Conservation (phyloP, 2,329 filamentous ascomycete genomes). For the Arthrobotrys musiformis region DNA sequence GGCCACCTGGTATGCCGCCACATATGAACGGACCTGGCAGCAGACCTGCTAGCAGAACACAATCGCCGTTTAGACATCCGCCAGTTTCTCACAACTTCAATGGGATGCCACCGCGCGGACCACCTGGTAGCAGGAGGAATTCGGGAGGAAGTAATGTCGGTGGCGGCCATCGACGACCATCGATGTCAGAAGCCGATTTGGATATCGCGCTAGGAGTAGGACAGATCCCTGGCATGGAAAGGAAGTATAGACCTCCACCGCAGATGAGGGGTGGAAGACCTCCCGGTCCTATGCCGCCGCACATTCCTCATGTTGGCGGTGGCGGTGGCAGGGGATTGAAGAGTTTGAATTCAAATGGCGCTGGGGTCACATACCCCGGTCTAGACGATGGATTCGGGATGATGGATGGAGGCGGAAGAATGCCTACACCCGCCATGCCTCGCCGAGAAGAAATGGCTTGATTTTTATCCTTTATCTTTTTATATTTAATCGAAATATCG, state of each 20-base stretch:
- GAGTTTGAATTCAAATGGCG: not conserved
- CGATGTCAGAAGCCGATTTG: constrained; percentile 47
- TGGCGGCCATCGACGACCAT: constrained; percentile 15
- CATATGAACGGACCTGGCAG: constrained; percentile 19
- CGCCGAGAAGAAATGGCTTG: constrained; percentile 45
- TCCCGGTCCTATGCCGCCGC: constrained; percentile 10
- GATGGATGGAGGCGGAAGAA: constrained; percentile 51
- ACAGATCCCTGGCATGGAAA: constrained; percentile 45
- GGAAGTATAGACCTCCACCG: constrained; percentile 49
- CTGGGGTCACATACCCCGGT: constrained; percentile 43
- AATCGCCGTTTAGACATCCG: constrained; percentile 45
- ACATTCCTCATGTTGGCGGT: not conserved
- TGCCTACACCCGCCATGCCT: constrained; percentile 46
- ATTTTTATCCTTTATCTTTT: not conserved
- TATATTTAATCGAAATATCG: not conserved
- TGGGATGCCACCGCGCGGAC: constrained; percentile 35
- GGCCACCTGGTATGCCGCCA: constrained; percentile 35
- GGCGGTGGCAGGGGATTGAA: constrained; percentile 36
- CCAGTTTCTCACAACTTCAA: constrained; percentile 22
- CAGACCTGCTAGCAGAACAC: constrained; percentile 30
- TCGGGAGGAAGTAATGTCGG: constrained; percentile 33
- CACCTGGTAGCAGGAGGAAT: constrained; percentile 30
- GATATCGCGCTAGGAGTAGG: constrained; percentile 49
- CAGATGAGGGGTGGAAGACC: constrained; percentile 50
- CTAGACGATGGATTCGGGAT: constrained; percentile 45